Evolutionary conservation across 495 filamentous ascomycete species (phyloP).

Genomic region (Elasticomyces elasticus): DNA sequence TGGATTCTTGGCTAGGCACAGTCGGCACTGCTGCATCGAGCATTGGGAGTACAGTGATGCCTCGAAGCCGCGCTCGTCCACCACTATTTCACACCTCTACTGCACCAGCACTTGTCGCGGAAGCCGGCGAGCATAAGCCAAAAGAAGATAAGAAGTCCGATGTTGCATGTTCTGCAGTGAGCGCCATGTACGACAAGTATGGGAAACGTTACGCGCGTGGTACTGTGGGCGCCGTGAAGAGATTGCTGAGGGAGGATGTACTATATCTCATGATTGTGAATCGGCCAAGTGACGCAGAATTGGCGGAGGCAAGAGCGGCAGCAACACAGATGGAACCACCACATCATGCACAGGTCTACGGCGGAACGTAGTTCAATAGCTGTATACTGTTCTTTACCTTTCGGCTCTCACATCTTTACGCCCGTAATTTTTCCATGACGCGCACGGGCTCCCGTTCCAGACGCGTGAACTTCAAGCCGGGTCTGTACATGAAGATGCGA

Average conservation of each 20-base stretch:
- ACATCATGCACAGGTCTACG: neutral
- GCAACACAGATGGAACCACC: neutral
- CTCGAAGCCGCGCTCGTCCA: neutral
- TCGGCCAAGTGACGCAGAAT: conserved; percentile 24
- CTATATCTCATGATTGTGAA: conserved; percentile 29
- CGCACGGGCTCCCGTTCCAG: too few species aligned
- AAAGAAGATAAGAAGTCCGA: too few species aligned
- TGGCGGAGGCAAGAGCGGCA: conserved; percentile 11
- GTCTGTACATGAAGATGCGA: too few species aligned
- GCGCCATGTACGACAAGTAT: neutral
- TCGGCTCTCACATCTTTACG: too few species aligned
- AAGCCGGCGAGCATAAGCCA: too few species aligned
- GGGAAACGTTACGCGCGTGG: neutral
- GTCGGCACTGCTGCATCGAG: neutral
- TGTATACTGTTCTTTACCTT: too few species aligned
- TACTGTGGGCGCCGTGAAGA: conserved; percentile 8
- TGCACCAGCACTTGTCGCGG: too few species aligned
- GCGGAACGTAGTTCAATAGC: neutral
- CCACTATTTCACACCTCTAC: too few species aligned
- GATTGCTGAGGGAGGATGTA: conserved; percentile 23
- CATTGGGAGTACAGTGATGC: too few species aligned
- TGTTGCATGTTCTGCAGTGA: neutral
- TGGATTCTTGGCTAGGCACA: neutral
- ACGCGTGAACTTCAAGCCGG: neutral
- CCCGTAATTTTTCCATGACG: too few species aligned